These are phyloP conservation scores for Trichophyton schoenleinii DNA, from an alignment of 2,329 filamentous ascomycete genomes.

Conservation along the genomic window DNA sequence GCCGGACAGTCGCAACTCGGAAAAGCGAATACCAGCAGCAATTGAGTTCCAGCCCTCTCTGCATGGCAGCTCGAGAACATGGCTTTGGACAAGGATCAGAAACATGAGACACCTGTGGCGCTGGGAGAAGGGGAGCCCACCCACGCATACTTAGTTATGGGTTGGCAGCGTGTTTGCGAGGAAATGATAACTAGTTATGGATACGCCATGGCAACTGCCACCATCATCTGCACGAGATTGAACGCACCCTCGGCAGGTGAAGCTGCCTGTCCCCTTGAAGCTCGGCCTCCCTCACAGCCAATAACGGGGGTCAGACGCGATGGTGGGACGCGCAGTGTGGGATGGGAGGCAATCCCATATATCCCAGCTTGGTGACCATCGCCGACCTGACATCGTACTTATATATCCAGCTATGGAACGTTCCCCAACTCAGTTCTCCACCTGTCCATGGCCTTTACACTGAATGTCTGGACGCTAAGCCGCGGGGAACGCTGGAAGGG, in stretches of 20 bases:
- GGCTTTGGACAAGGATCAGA: not conserved
- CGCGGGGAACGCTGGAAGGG: constrained; percentile 4
- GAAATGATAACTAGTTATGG: no score
- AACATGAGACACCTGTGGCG: not conserved
- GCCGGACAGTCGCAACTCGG: no score
- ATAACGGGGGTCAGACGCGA: not conserved
- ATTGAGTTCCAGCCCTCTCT: not conserved
- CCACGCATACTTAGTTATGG: no score
- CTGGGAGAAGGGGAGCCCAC: not conserved
- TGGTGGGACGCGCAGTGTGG: not conserved
- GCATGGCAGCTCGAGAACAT: not conserved
- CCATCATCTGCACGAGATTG: not conserved
- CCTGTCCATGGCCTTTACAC: not conserved
- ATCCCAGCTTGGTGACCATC: not conserved
- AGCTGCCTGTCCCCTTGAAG: not conserved
- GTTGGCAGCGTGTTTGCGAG: no score
- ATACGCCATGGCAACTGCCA: no score
- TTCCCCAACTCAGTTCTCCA: not conserved
- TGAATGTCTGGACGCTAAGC: not conserved
- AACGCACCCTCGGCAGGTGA: not conserved
- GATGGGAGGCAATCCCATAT: not conserved
- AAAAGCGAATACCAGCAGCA: not conserved
- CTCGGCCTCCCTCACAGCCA: not conserved
- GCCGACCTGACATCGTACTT: not conserved
- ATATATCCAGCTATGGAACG: not conserved